Evolutionary conservation across 2,329 filamentous ascomycete species (phyloP), one percentile per base, ranked within the genome.

Genomic region (Hawksworthiomyces lignivorus): DNA sequence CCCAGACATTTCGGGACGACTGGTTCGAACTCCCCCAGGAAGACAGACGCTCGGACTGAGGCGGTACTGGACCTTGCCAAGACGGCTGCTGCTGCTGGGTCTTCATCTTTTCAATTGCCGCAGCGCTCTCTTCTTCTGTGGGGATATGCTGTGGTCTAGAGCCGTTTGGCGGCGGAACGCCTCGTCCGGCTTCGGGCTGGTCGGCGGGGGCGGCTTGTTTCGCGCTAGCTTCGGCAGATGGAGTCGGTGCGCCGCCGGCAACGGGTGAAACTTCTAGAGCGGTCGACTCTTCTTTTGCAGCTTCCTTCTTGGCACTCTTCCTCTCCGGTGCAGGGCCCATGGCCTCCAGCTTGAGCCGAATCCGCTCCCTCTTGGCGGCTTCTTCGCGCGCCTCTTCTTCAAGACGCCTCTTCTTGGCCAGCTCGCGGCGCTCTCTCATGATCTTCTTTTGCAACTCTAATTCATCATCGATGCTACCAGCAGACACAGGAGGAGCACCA

Each of bases 381-480:
- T 87, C 82, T 53, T 85, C 81, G n/a, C 70, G 73, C 17, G 74
- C 80, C 52, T 83, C 80, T 57, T 87, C 75, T 44, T 84, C 82
- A 46, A 77, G 65, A 36, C 77, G 70, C 44, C 82, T 72, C 54
- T 83, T 80, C 54, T 81, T 79, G 17, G 82, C 83, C 39, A 78
- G 65, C 53, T 88, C 82, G 7, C 80, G 71, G 29, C 77, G 76
- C 52, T 86, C 80, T 28, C 73, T 73, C 83, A 89, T 88, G 18
- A 86, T 73, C 62, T 71, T 84, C 72, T 68, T 84, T 63, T 76
- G 83, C 54, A 65, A 75, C 59, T 69, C 79, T 49, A 71, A 71
- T 44, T 84, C 79, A 29, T 77, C 69, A 36, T 75, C 72, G 1
- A 50, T 41, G 12, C 20, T 46, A 28, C 43, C 3, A 58, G 56